Base-by-base conservation (phyloP, 768 basidiomycete genomes). In the Agaricus subrufescens region DNA sequence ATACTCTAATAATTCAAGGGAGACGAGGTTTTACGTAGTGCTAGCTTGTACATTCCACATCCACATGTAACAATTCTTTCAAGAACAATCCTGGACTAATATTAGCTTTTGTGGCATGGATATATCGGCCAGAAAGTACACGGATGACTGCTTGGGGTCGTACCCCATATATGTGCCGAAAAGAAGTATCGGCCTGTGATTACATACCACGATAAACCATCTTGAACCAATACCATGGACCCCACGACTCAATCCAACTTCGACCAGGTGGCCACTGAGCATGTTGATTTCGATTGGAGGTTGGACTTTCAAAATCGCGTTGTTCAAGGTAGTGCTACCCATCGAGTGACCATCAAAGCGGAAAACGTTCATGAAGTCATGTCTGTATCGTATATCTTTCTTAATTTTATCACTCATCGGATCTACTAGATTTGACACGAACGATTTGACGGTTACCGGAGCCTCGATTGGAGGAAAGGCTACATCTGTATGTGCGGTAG, bases 241-340 rank as follows among this genome's bases (percentile, higher is more conserved):
- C 86, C 85, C 19, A 84, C 90, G 0, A 87, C 88, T 0, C 88
- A 93, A 64, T 81, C 91, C 25, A 97, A 97, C 73, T 92, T 90
- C 69, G 67, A 72, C 4, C 72, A 86, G 46, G 78, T 94, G 60
- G 68, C 74, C 2, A 85, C 89, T 1, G 76, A 81, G 38, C 83
- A 91, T 65, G 71, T 94, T 14, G 71, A 79, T 23, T 82, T 97
- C 50, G 79, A 89, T 60, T 96, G 93, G 94, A 71, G 63, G 0
- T 71, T 97, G 60, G 85, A 97, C 70, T 97, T 93, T 66, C 62
- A 75, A 0, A 65, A 74, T 3, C 69, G 85, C 62, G 71, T 77
- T 50, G 74, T 96, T 58, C 67, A 71, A 30, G 94, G 95, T 0
- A 77, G 79, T 19, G 90, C 78, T 8, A 78, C 75, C 0, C 86